Conservation (phyloP, 345 rosid species). For the Sisymbrium irio region DNA sequence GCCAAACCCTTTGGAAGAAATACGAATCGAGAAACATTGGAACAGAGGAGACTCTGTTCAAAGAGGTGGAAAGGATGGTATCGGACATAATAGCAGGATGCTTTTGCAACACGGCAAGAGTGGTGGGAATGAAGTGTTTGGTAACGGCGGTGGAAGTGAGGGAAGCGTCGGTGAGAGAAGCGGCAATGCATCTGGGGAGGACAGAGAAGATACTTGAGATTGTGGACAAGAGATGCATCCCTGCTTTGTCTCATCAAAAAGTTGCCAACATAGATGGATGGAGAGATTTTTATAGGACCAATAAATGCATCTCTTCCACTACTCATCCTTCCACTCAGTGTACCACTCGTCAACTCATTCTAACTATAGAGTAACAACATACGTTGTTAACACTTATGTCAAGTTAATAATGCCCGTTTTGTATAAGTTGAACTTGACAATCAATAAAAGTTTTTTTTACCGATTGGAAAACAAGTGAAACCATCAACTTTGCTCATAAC, state of each 20-base stretch:
- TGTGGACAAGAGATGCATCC: conserved; percentile 42
- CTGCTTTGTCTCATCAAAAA: conserved; percentile 41
- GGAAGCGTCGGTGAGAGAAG: conserved; percentile 45
- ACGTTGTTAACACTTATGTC: not conserved
- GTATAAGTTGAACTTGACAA: too few relatives aligned
- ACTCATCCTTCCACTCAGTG: conserved; percentile 22
- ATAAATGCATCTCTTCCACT: not conserved
- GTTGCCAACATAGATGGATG: conserved; percentile 56
- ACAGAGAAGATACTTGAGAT: conserved; percentile 51
- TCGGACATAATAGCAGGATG: conserved; percentile 77
- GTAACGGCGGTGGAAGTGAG: conserved; percentile 54
- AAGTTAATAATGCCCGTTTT: too few relatives aligned
- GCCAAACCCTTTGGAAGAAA: conserved; percentile 52
- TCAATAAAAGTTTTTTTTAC: too few relatives aligned
- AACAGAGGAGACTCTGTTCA: conserved; percentile 40
- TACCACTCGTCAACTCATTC: conserved; percentile 10
- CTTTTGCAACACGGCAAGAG: conserved; percentile 56
- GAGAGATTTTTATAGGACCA: conserved; percentile 37
- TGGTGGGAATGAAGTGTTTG: conserved; percentile 53
- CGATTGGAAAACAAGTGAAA: too few relatives aligned
- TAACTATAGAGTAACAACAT: conserved; percentile 10
- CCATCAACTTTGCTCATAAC: too few relatives aligned
- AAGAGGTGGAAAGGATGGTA: conserved; percentile 44
- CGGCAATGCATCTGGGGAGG: conserved; percentile 60
- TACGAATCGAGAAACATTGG: conserved; percentile 23